phyloP scores from a whole-genome alignment of 805 yeast genomes.

The Metschnikowia reukaufii region DNA sequence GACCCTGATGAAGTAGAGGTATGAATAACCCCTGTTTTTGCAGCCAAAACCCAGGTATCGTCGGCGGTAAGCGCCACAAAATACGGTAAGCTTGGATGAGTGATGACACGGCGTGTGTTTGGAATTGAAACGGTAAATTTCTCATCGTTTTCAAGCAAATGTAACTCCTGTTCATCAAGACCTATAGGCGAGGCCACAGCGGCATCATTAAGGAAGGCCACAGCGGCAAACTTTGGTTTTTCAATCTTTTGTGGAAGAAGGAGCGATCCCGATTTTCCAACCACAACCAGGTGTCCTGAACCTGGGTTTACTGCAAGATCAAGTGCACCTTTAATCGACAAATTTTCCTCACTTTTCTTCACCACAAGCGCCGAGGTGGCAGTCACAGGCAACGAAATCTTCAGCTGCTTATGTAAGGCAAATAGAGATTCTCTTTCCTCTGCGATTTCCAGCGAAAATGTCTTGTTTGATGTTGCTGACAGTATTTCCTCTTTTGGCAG shows the following conservation, averaged over 20 bases:
- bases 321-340: background rate
- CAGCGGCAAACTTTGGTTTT: background rate
- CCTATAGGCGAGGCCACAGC: slow-evolving; percentile 7
- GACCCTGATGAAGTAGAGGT: slow-evolving; percentile 12
- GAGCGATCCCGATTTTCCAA: slow-evolving; percentile 3
- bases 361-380: slow-evolving; percentile 18
- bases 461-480: background rate
- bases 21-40: slow-evolving; percentile 10
- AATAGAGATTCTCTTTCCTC: slow-evolving; percentile 35
- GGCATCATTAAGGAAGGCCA: slow-evolving; percentile 10
- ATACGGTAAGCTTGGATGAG: slow-evolving; percentile 18
- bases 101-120: slow-evolving; percentile 3
- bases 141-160: slow-evolving; percentile 2
- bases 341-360: slow-evolving; percentile 5
- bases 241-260: slow-evolving; percentile 6
- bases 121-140: background rate
- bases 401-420: slow-evolving; percentile 36
- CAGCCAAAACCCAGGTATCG: slow-evolving; percentile 12
- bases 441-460: background rate
- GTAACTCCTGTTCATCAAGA: slow-evolving; percentile 8
- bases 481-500: background rate
- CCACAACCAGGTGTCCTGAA: background rate
- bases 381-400: slow-evolving; percentile 23
- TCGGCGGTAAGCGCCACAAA: slow-evolving; percentile 17
- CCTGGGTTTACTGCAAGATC: slow-evolving; percentile 7